Base-by-base conservation (phyloP, 805 yeast species). In the Metschnikowia proteae region DNA sequence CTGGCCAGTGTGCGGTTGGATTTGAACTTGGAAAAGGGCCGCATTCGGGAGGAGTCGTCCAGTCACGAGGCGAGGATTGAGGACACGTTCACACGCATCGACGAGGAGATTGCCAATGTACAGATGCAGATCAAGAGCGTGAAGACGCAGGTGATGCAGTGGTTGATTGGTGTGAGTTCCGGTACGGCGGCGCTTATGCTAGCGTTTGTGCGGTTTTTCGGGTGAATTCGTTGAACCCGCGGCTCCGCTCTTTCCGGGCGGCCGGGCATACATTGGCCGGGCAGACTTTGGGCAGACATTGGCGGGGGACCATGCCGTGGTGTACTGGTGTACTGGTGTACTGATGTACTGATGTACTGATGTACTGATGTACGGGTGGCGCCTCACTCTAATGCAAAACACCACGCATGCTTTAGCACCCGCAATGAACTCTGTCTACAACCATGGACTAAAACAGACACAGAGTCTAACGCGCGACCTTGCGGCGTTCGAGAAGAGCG, bases 121-220 rank as follows among this genome's bases (percentile, higher is more conserved):
- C 91, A 88, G 67, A 88, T 91, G 76, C 97, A 92, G 68, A 90
- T 94, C 56, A 96, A 94, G 61, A 83, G 88, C 38, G 96, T 92
- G 30, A 94, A 94, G 71, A 88, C 96, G 1, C 97, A 94, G 65
- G 97, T 94, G 43, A 81, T 90, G 84, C 99, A 94, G 69, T 94
- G 99, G 99, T 78, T 94, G 54, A 89, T 94, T 59, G 98, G 98
- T 75, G 97, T 94, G 17, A 88, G 96, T 63, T 91, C 98, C 1
- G 99, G 98, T 86, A 88, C 97, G 1, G 88, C 92, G 69, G 98
- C 98, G 10, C 76, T 94, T 50, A 86, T 94, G 45, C 71, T 92
- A 59, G 97, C 98, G 1, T 94, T 94, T 65, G 88, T 91, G 43
- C 78, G 99, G 59, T 74, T 94, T 58, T 72, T 88, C 44, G 81